Evolutionary conservation across 352 stramenopile species (phyloP), one percentile per base, ranked within the genome.

Genomic region (Phytophthora brassicae): DNA sequence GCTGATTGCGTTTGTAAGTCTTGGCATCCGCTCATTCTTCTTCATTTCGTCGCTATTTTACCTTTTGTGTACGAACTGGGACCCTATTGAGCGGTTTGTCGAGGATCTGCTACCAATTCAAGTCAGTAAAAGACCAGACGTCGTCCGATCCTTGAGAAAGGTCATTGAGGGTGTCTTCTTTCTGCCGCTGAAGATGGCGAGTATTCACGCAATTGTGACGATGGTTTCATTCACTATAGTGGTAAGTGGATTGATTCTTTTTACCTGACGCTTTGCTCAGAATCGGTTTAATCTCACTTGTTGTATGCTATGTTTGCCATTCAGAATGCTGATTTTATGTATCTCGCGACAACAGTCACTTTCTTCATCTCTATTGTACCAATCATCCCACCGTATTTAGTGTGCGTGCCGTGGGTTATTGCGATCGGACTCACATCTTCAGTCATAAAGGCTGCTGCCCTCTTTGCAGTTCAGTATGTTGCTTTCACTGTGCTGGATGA

Each of bases 281-380:
- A 6, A 3, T 2, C 8, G 39, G 24, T 52, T 56, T 5, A 26
- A 22, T 12, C n/a, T 46, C 19, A 29, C 29, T 53, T 2, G 43
- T 28, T 20, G 12, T 35, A n/a, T 17, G 24, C 6, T 17, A 7
- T 42, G 31, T 35, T 48, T 39, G n/a, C 3, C 61, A 8, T 39
- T 17, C 54, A 94, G 85, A 84, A 90, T 64, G 84, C 82, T 6
- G 86, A 95, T 47, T 95, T 94, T 46, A 85, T 94, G 58, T 95
- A 93, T 50, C 69, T 95, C 6, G 86, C 81, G 11, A 94, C 86
- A 24, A 90, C 86, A 3, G 70, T 94, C 26, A 92, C 86, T 9
- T 95, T 95, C 60, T 87, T 95, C 58, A 90, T 95, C 58, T 95
- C 86, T 8, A 94, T 95, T 36, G 84, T 95, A 12, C 86, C 86